Base-by-base conservation (phyloP, 176 grass and related monocot species). In the Phyllostachys edulis region DNA sequence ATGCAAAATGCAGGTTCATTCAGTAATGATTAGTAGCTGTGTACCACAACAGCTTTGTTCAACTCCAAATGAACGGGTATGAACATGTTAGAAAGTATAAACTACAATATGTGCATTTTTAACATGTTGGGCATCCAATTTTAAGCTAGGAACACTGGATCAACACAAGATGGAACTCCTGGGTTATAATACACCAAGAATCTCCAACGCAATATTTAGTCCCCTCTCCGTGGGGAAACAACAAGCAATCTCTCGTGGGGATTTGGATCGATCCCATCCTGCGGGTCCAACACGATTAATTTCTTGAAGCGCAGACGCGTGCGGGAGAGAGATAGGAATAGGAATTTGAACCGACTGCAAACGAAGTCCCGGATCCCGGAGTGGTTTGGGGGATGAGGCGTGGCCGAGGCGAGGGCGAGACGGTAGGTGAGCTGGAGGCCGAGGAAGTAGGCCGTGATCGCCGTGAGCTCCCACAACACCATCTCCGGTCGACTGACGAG, bases 391-490 rank as follows among this genome's bases (percentile, higher is more conserved):
- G 72, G 81, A 99, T 88, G 75, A 99, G 77, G 78, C 89, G 96
- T 80, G 91, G 93, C 75, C 94, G 96, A 77, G 93, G 73, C 84
- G 64, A 98, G 93, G 62, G 91, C 96, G 76, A 98, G 85, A 61
- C 78, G 90, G 85, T 98, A 98, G 23, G 91, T 96, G 6, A 93
- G 80, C 69, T 66, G 89, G 20, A 98, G 89, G 13, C 96, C 93
- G 26, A 98, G 87, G 82, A 98, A 98, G 87, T 98, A 98, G 66
- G 93, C 96, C 38, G 93, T 98, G 84, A 98, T 96, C 51, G 78
- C 96, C 63, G 91, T 96, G 9, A 98, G 75, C 90, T 98, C 96
- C 96, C 96, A 98, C 73, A 98, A 67, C 79, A 98, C 96, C 96
- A 99, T 98, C 9, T 44, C 54, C 49, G 1, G 18, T 4, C 5